These are phyloP conservation scores for Ajuga reptans DNA, from an alignment of 305 asterid species.

Conservation along the genomic window DNA sequence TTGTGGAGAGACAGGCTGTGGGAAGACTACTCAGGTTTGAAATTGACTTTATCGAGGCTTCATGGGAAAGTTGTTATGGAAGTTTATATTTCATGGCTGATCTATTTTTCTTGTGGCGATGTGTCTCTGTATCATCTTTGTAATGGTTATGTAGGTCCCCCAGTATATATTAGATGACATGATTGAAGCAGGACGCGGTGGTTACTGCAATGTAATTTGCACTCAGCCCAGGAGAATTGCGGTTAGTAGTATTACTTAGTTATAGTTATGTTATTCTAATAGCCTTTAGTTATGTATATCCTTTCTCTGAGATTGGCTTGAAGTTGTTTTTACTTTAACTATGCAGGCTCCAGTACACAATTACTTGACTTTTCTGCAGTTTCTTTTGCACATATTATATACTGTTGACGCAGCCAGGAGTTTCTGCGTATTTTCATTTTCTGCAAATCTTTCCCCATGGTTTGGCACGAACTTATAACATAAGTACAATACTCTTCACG, in stretches of 20 bases:
- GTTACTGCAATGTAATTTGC: constrained; percentile 75
- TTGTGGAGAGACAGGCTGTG: constrained; percentile 98
- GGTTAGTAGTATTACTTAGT: constrained; percentile 44
- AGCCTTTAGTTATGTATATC: background rate
- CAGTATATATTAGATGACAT: constrained; percentile 87
- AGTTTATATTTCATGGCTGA: constrained; percentile 9
- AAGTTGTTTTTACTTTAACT: background rate
- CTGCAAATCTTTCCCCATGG: background rate
- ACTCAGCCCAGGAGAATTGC: constrained; percentile 99
- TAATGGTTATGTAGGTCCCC: constrained; percentile 65
- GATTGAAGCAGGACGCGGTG: constrained; percentile 86
- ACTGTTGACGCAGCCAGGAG: background rate
- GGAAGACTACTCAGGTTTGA: constrained; percentile 94
- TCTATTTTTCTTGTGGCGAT: background rate
- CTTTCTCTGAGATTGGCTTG: background rate
- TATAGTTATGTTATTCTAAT: background rate
- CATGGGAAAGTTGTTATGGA: constrained; percentile 1
- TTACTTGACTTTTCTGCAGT: constrained; percentile 3
- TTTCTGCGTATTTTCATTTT: background rate
- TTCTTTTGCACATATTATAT: background rate
- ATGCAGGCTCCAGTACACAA: too few relatives aligned
- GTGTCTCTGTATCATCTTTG: constrained; percentile 16
- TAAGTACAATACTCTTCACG: background rate
- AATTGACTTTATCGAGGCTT: constrained; percentile 16
- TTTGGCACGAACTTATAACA: background rate